phyloP scores from a whole-genome alignment of 371 early-diverging fungal genomes.

The Rhizopus microsporus region DNA sequence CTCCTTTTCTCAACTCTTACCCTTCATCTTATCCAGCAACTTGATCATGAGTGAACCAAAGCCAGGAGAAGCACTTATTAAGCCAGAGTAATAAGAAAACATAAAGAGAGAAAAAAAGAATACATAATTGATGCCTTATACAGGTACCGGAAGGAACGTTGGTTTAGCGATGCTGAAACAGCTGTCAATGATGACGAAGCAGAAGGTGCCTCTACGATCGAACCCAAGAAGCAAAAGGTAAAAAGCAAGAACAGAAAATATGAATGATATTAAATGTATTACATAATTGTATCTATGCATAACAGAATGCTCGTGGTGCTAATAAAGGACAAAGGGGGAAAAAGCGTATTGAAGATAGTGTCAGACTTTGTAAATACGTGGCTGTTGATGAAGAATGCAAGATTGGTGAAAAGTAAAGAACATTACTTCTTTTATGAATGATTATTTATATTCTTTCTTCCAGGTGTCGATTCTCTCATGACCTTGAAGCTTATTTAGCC shows the following conservation, averaged over 20 bases:
- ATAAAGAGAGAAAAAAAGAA: not conserved
- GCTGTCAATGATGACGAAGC: slow-evolving; percentile 32
- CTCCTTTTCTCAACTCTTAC: too few species aligned
- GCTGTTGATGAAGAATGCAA: slow-evolving; percentile 56
- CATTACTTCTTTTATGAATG: too few species aligned
- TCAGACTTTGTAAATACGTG: slow-evolving; percentile 54
- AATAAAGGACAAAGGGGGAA: slow-evolving; percentile 47
- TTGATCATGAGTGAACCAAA: slow-evolving; percentile 5
- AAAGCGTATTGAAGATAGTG: slow-evolving; percentile 37
- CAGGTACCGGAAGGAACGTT: slow-evolving; percentile 45
- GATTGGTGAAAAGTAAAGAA: slow-evolving; percentile 47
- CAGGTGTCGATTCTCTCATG: slow-evolving; percentile 71
- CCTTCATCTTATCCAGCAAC: too few species aligned
- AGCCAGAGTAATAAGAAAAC: slow-evolving; percentile 18
- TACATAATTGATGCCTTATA: not conserved
- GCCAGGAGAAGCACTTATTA: slow-evolving; percentile 30
- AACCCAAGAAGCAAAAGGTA: slow-evolving; percentile 23
- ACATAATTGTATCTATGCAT: not conserved
- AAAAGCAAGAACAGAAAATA: not conserved
- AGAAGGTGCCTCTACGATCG: slow-evolving; percentile 18
- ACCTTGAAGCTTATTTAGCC: slow-evolving; percentile 61
- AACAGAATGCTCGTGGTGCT: slow-evolving; percentile 32
- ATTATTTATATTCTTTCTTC: not conserved
- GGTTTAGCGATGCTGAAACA: slow-evolving; percentile 36
- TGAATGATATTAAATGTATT: not conserved